phyloP scores from a whole-genome alignment of 805 yeast species.

The Komagataella kurtzmanii region DNA sequence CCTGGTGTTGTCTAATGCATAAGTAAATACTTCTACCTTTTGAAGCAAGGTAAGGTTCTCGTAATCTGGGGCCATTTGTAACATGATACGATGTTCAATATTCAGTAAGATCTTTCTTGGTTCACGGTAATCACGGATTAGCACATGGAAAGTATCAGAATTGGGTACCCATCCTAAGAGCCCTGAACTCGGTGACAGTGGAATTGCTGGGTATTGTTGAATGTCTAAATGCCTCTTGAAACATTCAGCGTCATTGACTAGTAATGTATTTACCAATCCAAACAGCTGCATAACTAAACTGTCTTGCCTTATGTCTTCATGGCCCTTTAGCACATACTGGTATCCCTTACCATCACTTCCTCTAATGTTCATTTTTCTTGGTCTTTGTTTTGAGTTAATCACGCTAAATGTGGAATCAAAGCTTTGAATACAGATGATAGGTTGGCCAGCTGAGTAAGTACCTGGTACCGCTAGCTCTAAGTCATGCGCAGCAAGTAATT shows the following conservation, averaged over 20 bases:
- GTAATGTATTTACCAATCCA: slow-evolving; percentile 84
- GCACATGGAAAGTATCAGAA: slow-evolving; percentile 89
- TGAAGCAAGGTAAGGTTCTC: slow-evolving; percentile 81
- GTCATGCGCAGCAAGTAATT: slow-evolving; percentile 62
- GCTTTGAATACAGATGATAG: slow-evolving; percentile 53
- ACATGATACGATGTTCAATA: slow-evolving; percentile 90
- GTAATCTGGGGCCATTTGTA: slow-evolving; percentile 96
- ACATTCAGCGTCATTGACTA: slow-evolving; percentile 86
- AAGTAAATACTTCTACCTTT: slow-evolving; percentile 92
- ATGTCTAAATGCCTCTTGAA: slow-evolving; percentile 92
- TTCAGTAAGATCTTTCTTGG: slow-evolving; percentile 79
- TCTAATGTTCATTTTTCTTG: slow-evolving; percentile 63
- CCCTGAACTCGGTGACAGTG: slow-evolving; percentile 95
- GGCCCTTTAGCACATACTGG: slow-evolving; percentile 77
- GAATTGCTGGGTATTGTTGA: slow-evolving; percentile 86
- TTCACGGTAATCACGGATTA: slow-evolving; percentile 87
- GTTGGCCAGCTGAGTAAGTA: slow-evolving; percentile 75
- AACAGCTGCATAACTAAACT: slow-evolving; percentile 95
- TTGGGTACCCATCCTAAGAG: slow-evolving; percentile 95
- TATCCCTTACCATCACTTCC: slow-evolving; percentile 93
- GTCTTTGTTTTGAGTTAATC: slow-evolving; percentile 91
- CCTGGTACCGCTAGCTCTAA: slow-evolving; percentile 90
- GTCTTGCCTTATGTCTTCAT: slow-evolving; percentile 96
- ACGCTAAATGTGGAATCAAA: slow-evolving; percentile 81
- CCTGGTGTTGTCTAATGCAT: slow-evolving; percentile 87